Conservation (phyloP, 176 grass and related monocot genomes). For the Phoenix dactylifera region DNA sequence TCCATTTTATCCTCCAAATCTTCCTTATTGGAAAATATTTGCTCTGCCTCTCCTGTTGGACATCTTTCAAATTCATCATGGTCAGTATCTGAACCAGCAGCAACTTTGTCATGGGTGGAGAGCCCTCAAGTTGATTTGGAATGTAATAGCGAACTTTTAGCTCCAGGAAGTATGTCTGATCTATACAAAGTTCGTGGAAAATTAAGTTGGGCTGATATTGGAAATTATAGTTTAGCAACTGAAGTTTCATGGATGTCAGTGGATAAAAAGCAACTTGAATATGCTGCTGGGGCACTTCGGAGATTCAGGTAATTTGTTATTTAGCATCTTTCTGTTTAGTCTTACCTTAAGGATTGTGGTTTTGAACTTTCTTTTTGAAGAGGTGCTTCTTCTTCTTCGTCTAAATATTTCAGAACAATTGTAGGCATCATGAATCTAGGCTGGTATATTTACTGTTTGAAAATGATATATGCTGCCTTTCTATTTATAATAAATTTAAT, state of each 20-base stretch:
- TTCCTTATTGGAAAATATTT: conserved; percentile 22
- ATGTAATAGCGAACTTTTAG: conserved; percentile 47
- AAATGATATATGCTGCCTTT: no score
- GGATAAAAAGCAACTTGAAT: conserved; percentile 85
- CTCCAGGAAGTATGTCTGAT: conserved; percentile 67
- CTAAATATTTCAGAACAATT: no score
- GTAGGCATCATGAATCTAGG: background rate
- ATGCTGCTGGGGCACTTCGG: conserved; percentile 63
- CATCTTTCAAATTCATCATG: conserved; percentile 64
- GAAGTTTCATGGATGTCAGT: conserved; percentile 97
- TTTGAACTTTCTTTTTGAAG: background rate
- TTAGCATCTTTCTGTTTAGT: background rate
- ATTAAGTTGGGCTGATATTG: conserved; percentile 88
- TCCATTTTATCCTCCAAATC: conserved; percentile 26
- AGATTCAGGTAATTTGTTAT: conserved; percentile 69
- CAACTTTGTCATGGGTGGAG: conserved; percentile 59
- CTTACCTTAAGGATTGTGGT: background rate
- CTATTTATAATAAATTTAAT: no score
- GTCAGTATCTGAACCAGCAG: conserved; percentile 43
- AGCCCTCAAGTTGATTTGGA: conserved; percentile 73
- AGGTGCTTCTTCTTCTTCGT: no score
- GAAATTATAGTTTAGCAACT: conserved; percentile 49
- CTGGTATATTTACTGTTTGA: no score
- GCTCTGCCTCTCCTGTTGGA: conserved; percentile 40
- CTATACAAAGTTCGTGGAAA: conserved; percentile 66